Conservation (phyloP, 192 early-diverging fungal genomes). For the Umbelopsis sp. region DNA sequence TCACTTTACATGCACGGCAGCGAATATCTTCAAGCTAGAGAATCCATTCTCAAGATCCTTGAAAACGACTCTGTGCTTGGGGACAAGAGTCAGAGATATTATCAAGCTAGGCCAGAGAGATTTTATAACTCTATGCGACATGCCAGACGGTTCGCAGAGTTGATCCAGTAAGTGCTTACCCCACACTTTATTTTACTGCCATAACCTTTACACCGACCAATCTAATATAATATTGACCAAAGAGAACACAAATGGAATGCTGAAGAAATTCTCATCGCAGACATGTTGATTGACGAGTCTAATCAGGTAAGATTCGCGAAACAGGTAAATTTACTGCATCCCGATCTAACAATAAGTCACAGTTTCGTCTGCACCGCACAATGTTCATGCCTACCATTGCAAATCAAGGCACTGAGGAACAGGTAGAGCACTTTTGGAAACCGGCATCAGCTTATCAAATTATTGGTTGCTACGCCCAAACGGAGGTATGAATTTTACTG, state of each 20-base stretch:
- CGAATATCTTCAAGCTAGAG: constrained; percentile 53
- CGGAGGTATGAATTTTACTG: constrained; percentile 61
- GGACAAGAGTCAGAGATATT: constrained; percentile 68
- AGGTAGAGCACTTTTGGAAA: constrained; percentile 71
- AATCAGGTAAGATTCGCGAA: constrained; percentile 42
- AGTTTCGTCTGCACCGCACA: constrained; percentile 70
- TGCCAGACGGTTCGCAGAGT: constrained; percentile 62
- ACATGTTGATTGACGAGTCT: constrained; percentile 62
- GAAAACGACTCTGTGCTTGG: constrained; percentile 67
- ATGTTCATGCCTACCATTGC: constrained; percentile 87
- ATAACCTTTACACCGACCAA: background rate
- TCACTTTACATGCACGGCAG: constrained; percentile 63
- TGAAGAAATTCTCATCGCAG: constrained; percentile 53
- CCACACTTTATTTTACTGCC: background rate
- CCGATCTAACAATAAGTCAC: background rate
- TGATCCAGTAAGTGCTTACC: constrained; percentile 47
- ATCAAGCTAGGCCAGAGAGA: constrained; percentile 65
- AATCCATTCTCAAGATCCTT: constrained; percentile 59
- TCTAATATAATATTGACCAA: background rate
- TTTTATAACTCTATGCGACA: constrained; percentile 64
- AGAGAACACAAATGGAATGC: constrained; percentile 58
- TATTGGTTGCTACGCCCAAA: constrained; percentile 89
- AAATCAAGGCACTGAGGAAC: constrained; percentile 76
- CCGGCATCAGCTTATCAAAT: constrained; percentile 75
- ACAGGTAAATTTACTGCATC: background rate